phyloP scores from a whole-genome alignment of 495 filamentous ascomycete species.

The Penicillium parvum region DNA sequence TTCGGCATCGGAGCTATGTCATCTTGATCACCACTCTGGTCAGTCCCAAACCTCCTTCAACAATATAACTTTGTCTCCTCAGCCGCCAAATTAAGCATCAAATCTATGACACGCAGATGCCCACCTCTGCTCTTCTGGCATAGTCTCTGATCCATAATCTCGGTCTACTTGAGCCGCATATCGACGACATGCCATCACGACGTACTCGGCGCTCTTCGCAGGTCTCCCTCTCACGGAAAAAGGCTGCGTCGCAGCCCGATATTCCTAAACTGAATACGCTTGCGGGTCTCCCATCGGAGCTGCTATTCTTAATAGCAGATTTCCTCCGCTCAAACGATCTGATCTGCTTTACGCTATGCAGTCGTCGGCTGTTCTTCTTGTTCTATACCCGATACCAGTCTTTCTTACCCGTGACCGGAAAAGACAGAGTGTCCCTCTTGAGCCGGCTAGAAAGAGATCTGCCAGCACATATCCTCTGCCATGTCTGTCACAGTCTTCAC shows the following conservation, averaged over 20 bases:
- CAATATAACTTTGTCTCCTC: too few relatives aligned
- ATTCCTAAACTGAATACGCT: background rate
- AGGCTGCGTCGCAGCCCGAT: background rate
- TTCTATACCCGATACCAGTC: background rate
- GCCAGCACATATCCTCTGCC: background rate
- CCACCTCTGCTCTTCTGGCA: too few relatives aligned
- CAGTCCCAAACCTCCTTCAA: too few relatives aligned
- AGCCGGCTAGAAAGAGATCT: conserved; percentile 1
- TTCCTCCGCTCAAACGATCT: conserved; percentile 1
- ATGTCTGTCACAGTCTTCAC: background rate
- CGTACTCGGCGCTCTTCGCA: background rate
- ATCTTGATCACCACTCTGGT: too few relatives aligned
- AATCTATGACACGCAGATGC: too few relatives aligned
- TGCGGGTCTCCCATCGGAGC: conserved; percentile 1
- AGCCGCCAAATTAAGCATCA: too few relatives aligned
- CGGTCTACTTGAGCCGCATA: background rate
- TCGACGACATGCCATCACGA: background rate
- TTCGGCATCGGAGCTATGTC: too few relatives aligned
- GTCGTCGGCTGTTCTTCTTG: conserved; percentile 1
- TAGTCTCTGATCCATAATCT: too few relatives aligned
- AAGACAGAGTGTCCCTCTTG: background rate
- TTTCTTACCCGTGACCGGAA: background rate
- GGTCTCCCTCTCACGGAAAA: background rate
- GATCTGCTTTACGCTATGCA: conserved; percentile 5
- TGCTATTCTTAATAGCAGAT: conserved; percentile 4